phyloP scores from a whole-genome alignment of 805 yeast genomes.

The Candida cerambycidarum region DNA sequence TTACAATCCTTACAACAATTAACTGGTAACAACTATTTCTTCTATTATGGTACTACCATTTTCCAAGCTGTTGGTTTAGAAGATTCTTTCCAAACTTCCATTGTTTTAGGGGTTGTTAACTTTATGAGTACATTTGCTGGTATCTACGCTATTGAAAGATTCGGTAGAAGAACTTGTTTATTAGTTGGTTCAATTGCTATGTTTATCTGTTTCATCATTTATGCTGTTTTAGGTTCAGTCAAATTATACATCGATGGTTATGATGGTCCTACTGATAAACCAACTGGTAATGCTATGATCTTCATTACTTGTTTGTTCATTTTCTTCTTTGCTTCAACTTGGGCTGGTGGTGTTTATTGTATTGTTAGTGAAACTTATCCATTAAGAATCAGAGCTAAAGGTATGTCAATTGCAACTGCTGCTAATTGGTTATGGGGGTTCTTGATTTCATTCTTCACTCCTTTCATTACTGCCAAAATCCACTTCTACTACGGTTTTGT shows the following conservation, averaged over 20 bases:
- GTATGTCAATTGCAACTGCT: constrained; percentile 64
- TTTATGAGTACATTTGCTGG: constrained; percentile 56
- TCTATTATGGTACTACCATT: constrained; percentile 59
- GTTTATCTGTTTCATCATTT: constrained; percentile 57
- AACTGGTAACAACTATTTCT: constrained; percentile 60
- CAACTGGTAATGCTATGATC: constrained; percentile 63
- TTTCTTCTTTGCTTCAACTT: constrained; percentile 65
- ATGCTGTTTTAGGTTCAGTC: constrained; percentile 61
- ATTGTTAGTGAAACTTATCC: constrained; percentile 70
- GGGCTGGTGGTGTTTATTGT: constrained; percentile 71
- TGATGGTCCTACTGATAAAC: constrained; percentile 39
- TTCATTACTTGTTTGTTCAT: constrained; percentile 63
- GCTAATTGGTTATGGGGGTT: constrained; percentile 67
- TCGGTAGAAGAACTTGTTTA: constrained; percentile 50
- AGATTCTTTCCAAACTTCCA: constrained; percentile 55
- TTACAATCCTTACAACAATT: constrained; percentile 60
- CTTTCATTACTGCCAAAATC: constrained; percentile 57
- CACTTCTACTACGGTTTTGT: constrained; percentile 69
- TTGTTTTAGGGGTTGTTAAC: constrained; percentile 55
- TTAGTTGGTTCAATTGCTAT: constrained; percentile 46
- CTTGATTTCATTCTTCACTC: constrained; percentile 63
- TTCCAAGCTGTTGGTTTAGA: constrained; percentile 50
- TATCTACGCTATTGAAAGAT: constrained; percentile 46
- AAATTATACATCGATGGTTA: constrained; percentile 41
- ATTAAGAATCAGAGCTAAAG: constrained; percentile 58